Evolutionary conservation across 2,329 filamentous ascomycete species (phyloP), one percentile per base, ranked within the genome.

Genomic region (Lachnellula willkommii): DNA sequence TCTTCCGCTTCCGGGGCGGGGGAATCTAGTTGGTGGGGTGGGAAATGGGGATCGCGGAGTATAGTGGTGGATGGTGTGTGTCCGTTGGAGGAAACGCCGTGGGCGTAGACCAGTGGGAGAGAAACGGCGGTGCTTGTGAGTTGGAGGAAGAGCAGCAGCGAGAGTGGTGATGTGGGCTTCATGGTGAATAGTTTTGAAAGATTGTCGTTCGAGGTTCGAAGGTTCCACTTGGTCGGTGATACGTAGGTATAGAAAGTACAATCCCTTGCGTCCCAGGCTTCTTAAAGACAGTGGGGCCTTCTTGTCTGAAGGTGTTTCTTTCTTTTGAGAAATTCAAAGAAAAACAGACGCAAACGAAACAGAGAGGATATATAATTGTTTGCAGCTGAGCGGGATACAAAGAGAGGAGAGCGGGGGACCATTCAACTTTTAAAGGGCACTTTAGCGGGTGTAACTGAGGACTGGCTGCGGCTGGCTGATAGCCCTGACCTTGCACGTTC

Each of bases 101-200:
- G 47, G 14, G 37, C 50, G 14, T 50, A 36, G 20, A 50, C 43
- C 3, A 65, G 58, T 42, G 63, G 42, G 1, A 42, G 39, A n/a
- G 39, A 60, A 14, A 60, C 45, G 2, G 60, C 52, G 12, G 60
- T 58, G 12, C 59, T 58, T 42, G 56, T 54, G 14, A 65, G 53
- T 11, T 57, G 62, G 45, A 66, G 54, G 58, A 66, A 64, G 45
- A 66, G 54, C 22, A 66, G 47, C 4, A 66, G 60, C 1, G 64
- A 66, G 26, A 64, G 47, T 14, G 63, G 53, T 47, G 64, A 66
- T 43, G 62, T 59, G 26, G 63, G 57, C 57, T 65, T 65, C 64
- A 66, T 66, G 40, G 43, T 62, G 54, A 48, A 12, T 47, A 47
- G 37, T 22, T 9, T 24, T 42, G 12, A 42, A 42, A 6, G 20